Percentiles rank a stretch among this genome's conserved stretches.
These are phyloP conservation scores for Globisporangium ultimum DNA, from an alignment of 352 stramenopile genomes.

Conservation along the genomic window DNA sequence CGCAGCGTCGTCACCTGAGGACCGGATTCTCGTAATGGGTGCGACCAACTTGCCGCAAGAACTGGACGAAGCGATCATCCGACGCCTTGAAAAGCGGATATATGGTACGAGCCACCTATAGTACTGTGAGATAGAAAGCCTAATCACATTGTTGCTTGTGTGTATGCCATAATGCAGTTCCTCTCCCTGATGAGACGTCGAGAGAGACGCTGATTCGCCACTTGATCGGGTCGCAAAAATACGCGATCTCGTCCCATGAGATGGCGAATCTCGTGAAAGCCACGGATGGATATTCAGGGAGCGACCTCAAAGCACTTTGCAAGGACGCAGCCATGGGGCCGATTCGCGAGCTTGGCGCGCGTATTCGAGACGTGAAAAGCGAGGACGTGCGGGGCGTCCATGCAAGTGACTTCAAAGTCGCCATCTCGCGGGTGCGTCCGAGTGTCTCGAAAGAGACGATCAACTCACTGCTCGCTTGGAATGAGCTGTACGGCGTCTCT, in stretches of 20 bases:
- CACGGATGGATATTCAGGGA: constrained; percentile 85
- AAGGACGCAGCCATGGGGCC: constrained; percentile 92
- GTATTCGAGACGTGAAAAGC: constrained; percentile 47
- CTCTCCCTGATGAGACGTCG: constrained; percentile 55
- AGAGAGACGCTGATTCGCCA: constrained; percentile 53
- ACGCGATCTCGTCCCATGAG: constrained; percentile 51
- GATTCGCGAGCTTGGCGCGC: constrained; percentile 75
- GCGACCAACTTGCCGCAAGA: constrained; percentile 86
- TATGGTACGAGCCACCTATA: constrained; percentile 51
- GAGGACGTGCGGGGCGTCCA: constrained; percentile 69
- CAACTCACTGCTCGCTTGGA: constrained; percentile 56
- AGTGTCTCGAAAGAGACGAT: constrained; percentile 69
- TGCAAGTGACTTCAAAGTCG: constrained; percentile 50
- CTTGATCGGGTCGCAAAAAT: constrained; percentile 52
- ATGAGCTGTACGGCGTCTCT: constrained; percentile 66
- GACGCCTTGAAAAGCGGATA: constrained; percentile 84
- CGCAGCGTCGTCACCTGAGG: constrained; percentile 58
- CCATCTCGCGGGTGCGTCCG: constrained; percentile 54
- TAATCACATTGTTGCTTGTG: background rate
- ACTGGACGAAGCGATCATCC: constrained; percentile 85
- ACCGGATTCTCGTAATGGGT: constrained; percentile 86
- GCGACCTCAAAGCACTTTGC: constrained; percentile 91
- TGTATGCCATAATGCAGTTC: constrained; percentile 32
- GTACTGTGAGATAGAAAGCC: background rate
- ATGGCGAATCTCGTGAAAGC: constrained; percentile 61